Percentiles rank a stretch among this genome's conserved stretches.
Conservation (phyloP, 805 yeast species). For the Wickerhamomyces alni region DNA sequence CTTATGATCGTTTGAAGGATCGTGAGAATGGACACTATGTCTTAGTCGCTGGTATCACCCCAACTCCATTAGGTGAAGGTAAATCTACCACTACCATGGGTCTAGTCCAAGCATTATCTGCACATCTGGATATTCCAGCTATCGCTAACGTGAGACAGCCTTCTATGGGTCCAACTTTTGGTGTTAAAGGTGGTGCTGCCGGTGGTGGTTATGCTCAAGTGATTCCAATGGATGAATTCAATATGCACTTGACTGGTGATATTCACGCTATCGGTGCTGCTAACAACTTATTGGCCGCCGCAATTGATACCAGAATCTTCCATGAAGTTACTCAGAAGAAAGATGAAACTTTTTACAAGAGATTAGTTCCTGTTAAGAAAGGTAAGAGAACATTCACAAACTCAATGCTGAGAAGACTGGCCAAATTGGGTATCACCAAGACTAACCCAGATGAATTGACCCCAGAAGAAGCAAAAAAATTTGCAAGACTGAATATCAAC, state of each 20-base stretch:
- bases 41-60: conserved; percentile 78
- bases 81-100: conserved; percentile 83
- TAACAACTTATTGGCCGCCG: conserved; percentile 76
- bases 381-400: conserved; percentile 63
- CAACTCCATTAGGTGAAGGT: conserved; percentile 84
- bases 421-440: conserved; percentile 62
- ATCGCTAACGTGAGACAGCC: conserved; percentile 85
- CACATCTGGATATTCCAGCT: conserved; percentile 61
- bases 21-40: conserved; percentile 64
- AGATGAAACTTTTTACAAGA: conserved; percentile 64
- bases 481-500: conserved; percentile 69
- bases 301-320: conserved; percentile 81
- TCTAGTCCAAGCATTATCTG: conserved; percentile 74
- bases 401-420: conserved; percentile 61
- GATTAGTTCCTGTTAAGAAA: conserved; percentile 71
- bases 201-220: conserved; percentile 89
- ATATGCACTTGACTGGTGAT: conserved; percentile 82
- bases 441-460: conserved; percentile 70
- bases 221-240: conserved; percentile 85
- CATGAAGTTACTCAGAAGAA: conserved; percentile 70
- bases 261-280: conserved; percentile 83
- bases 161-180: conserved; percentile 85
- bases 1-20: conserved; percentile 56
- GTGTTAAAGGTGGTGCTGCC: conserved; percentile 88
- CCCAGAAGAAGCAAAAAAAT: conserved; percentile 55